Evolutionary conservation across 495 filamentous ascomycete genomes (phyloP), one percentile per base, ranked within the genome.

Genomic region (Trypethelium eluteriae): DNA sequence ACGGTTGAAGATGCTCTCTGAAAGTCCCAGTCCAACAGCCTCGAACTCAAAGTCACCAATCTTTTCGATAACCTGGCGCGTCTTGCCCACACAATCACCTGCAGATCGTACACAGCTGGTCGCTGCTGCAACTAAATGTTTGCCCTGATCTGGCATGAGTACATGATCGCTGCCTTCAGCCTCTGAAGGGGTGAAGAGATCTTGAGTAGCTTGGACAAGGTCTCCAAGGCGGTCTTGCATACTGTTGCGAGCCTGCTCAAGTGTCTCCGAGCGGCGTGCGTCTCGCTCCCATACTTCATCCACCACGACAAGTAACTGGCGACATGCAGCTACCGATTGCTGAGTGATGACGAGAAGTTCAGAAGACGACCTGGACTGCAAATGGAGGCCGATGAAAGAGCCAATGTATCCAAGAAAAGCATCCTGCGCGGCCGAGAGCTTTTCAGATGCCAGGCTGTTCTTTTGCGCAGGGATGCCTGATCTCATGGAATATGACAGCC

Each of bases 31-130:
- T 35, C 72, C 75, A n/a, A 53, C 63, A 38, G 66, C 38, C 46
- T 91, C 88, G 64, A 96, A 84, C 73, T 96, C 92, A 72, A 99
- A 96, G 76, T 99, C 94, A 34, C 94, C 95, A 68, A 94, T 91
- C 62, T 88, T 82, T 76, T 96, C 92, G 66, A 99, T 88, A 46
- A 96, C 87, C 76, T 84, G 80, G 70, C 89, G 91, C 35, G 92
- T 88, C 75, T 92, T 92, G 4, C 87, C 86, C 32, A 95, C 86
- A 74, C 94, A 97, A 70, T 96, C 93, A 16, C 93, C 93, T 63
- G 92, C 91, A 39, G 89, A 87, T 66, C 91, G 86, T 46, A 98
- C 93, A 76, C 94, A 98, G 57, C 86, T 86, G 5, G 92, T 97
- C 44, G 94, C 93, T 18, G 92, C 89, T 38, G 82, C 81, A 39